Evolutionary conservation across 192 early-diverging fungal genomes (phyloP), one percentile per base, ranked within the genome.

Genomic region (Chytriomyces confervae): DNA sequence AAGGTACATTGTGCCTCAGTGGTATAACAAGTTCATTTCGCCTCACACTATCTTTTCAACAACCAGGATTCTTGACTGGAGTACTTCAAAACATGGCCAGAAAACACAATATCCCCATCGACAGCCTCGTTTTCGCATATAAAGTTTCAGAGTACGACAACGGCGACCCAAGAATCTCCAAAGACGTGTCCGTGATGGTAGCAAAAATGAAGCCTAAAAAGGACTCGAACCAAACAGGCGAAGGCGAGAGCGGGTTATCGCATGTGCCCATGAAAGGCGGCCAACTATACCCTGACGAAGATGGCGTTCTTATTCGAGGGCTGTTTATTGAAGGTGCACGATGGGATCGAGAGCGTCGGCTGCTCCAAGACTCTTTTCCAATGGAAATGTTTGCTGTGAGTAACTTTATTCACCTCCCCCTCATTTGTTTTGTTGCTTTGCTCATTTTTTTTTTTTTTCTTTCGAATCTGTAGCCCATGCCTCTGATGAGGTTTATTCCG

Each of bases 361-460:
- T 84, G 18, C 45, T 90, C 6, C 88, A 89, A 70, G 89, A 90
- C 62, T 87, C 89, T 45, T 87, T 86, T 71, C 85, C 89, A 7
- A 90, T 90, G 89, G 89, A 90, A 72, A 90, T 90, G 89, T 88
- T 80, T 76, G 88, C 89, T 69, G 89, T 90, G 80, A 29, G 80
- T 74, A 45, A 50, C 46, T 49, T 27, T 11, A n/a, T 9, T 61
- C 62, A 73, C 36, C 13, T 44, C 27, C 61, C 61, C 18, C 51
- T 0, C 29, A 74, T 36, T 27, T 5, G 66, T 60, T 69, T 45
- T 16, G 36, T 45, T 16, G 36, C 36, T 36, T 0, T 36, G 36
- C 36, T 20, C 7, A 61, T 66, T 20, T 57, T 75, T 8, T 29
- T 70, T 74, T 24, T 62, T 57, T 60, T 27, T 27, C n/a, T 36